Evolutionary conservation across 257 asterid species (phyloP), one percentile per base, ranked within the genome.

Genomic region (Cordia subcordata): DNA sequence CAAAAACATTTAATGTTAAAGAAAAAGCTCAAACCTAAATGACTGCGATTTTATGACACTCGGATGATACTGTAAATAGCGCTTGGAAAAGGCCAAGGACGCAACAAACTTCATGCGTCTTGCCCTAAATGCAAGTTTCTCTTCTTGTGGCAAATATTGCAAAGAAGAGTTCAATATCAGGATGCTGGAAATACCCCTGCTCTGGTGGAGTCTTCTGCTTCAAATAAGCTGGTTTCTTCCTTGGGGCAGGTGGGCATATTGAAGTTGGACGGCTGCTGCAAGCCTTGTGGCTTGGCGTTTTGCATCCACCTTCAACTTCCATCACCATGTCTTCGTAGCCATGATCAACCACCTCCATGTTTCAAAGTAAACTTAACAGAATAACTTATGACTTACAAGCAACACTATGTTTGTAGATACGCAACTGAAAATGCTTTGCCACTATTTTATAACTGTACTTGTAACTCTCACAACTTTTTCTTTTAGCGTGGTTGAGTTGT

Each of bases 161-260:
- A 5, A 73, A 73, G 49, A 73, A 64, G 20, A 68, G 27, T 6
- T 73, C 78, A 33, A 73, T 17, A 49, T 73, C 75, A 46, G 67
- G 68, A 10, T 62, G 62, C 1, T 55, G 64, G 13, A 63, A 68
- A 52, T 49, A 54, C 5, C 64, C 68, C 3, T 54, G 61, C 35
- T 63, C 61, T 0, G 78, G 71, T 22, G 58, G 55, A 14, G 13
- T 0, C 50, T 15, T 20, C 10, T 49, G 49, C 32, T 58, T 47
- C 22, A 66, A 53, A 16, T 20, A 35, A 37, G 38, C 22, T 14
- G 35, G 21, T 51, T 68, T 73, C 71, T 64, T 68, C 14, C 57
- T 59, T 1, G 75, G 78, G 8, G 75, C 54, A 10, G 70, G 78
- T 1, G 78, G 78, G 18, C 71, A 68, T 42, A 8, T 40, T 52